phyloP scores from a whole-genome alignment of 2,329 filamentous ascomycete species.

The Paramyrothecium sp. region DNA sequence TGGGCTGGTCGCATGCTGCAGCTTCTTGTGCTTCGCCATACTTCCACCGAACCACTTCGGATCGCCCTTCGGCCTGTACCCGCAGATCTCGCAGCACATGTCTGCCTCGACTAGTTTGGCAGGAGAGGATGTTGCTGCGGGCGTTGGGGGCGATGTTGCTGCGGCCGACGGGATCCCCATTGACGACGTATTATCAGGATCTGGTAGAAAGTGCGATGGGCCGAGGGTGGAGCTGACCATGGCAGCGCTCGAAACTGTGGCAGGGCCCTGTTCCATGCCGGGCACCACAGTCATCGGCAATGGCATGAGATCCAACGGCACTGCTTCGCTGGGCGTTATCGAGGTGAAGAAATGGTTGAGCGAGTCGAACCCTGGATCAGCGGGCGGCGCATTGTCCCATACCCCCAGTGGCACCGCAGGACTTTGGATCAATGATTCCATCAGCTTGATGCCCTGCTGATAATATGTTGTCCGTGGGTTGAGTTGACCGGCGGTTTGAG shows the following conservation, averaged over 20 bases:
- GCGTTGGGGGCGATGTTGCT: conserved; percentile 19
- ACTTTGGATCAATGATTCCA: conserved; percentile 34
- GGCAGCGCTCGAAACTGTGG: background rate
- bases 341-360: conserved; percentile 17
- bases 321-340: conserved; percentile 8
- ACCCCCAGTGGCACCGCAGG: background rate
- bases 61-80: conserved; percentile 54
- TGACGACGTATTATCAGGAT: conserved; percentile 16
- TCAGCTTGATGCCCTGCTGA: conserved; percentile 34
- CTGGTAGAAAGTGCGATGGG: conserved; percentile 16
- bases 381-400: conserved; percentile 9
- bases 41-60: conserved; percentile 59
- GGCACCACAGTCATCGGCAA: conserved; percentile 7
- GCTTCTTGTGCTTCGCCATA: conserved; percentile 58
- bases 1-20: conserved; percentile 48
- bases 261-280: conserved; percentile 5
- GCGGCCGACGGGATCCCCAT: conserved; percentile 17
- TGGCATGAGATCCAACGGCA: conserved; percentile 11
- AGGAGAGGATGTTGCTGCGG: conserved; percentile 8
- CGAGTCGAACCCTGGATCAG: conserved; percentile 8
- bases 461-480: conserved; percentile 41
- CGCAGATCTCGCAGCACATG: conserved; percentile 49
- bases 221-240: conserved; percentile 12
- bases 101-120: conserved; percentile 38
- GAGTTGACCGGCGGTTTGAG: conserved; percentile 7